Conservation (phyloP, 371 early-diverging fungal species). For the Mucor mucedo region DNA sequence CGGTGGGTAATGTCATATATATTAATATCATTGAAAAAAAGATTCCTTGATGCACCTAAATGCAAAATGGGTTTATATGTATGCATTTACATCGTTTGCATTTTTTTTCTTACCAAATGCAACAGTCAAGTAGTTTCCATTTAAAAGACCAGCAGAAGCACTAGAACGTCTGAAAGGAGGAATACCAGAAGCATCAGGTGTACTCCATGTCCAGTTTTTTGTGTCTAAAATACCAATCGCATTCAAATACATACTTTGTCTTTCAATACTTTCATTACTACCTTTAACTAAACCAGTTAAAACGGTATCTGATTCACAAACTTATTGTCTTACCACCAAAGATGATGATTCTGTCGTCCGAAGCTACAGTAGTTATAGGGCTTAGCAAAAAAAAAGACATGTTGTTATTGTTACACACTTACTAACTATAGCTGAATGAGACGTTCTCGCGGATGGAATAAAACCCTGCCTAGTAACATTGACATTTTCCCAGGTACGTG, state of each 20-base stretch:
- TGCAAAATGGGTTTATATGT: not conserved
- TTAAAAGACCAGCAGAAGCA: constrained; percentile 43
- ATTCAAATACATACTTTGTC: constrained; percentile 35
- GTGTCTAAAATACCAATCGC: constrained; percentile 48
- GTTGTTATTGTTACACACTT: constrained; percentile 14
- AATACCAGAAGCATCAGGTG: constrained; percentile 36
- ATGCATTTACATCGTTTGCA: not conserved
- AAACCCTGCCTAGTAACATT: too few species aligned
- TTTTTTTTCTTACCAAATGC: constrained; percentile 44
- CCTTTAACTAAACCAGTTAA: constrained; percentile 25
- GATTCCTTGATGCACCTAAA: constrained; percentile 38
- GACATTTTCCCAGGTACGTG: constrained; percentile 9
- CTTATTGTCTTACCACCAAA: constrained; percentile 56
- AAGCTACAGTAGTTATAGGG: constrained; percentile 27
- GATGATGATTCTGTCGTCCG: constrained; percentile 42
- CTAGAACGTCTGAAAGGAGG: constrained; percentile 47
- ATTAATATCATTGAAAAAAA: constrained; percentile 52
- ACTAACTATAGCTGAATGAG: constrained; percentile 45
- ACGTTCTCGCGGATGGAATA: too few species aligned
- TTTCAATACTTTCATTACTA: constrained; percentile 30
- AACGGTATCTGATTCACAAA: not conserved
- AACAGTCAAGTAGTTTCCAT: constrained; percentile 34
- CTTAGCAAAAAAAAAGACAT: too few species aligned
- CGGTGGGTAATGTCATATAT: constrained; percentile 27
- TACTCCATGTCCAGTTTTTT: constrained; percentile 46